These are phyloP conservation scores for Gonapodya sp. DNA, from an alignment of 192 early-diverging fungal species.

Conservation along the genomic window DNA sequence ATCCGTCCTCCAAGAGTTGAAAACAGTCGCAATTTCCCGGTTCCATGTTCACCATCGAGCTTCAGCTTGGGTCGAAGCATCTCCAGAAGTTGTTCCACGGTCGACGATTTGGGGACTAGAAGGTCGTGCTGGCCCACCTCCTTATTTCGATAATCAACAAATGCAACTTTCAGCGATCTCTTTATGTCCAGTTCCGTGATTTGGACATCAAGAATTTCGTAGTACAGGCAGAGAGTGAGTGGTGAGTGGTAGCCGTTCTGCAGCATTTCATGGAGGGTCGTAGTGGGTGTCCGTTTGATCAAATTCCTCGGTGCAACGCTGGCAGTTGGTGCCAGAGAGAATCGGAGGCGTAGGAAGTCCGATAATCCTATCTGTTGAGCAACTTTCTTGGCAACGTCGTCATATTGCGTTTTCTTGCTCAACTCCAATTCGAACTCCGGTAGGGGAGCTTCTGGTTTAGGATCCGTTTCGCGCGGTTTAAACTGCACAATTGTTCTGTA, in stretches of 20 bases:
- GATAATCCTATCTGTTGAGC: slow-evolving; percentile 40
- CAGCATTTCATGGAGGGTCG: slow-evolving; percentile 49
- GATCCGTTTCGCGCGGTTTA: slow-evolving; percentile 37
- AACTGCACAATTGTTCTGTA: slow-evolving; percentile 66
- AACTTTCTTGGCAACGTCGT: slow-evolving; percentile 50
- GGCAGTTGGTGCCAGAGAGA: slow-evolving; percentile 28
- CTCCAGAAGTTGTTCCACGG: slow-evolving; percentile 35
- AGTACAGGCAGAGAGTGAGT: slow-evolving; percentile 44
- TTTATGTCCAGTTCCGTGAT: slow-evolving; percentile 77
- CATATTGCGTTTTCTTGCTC: slow-evolving; percentile 58
- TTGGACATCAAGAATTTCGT: slow-evolving; percentile 75
- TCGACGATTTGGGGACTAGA: slow-evolving; percentile 52
- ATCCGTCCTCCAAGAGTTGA: slow-evolving; percentile 41
- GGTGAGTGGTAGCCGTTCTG: slow-evolving; percentile 6
- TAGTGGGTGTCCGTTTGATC: slow-evolving; percentile 33
- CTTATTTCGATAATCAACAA: slow-evolving; percentile 51
- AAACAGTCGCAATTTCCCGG: slow-evolving; percentile 46
- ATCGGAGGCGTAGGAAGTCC: slow-evolving; percentile 65
- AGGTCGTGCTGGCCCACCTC: slow-evolving; percentile 57
- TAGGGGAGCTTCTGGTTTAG: slow-evolving; percentile 14
- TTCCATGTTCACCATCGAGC: slow-evolving; percentile 23
- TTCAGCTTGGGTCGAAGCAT: slow-evolving; percentile 31
- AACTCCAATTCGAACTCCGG: slow-evolving; percentile 37
- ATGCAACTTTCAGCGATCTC: slow-evolving; percentile 55
- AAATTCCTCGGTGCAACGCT: slow-evolving; percentile 16